Evolutionary conservation across 805 yeast species (phyloP), one percentile per base, ranked within the genome.

Genomic region (Saccharomyces kudriavzevii): DNA sequence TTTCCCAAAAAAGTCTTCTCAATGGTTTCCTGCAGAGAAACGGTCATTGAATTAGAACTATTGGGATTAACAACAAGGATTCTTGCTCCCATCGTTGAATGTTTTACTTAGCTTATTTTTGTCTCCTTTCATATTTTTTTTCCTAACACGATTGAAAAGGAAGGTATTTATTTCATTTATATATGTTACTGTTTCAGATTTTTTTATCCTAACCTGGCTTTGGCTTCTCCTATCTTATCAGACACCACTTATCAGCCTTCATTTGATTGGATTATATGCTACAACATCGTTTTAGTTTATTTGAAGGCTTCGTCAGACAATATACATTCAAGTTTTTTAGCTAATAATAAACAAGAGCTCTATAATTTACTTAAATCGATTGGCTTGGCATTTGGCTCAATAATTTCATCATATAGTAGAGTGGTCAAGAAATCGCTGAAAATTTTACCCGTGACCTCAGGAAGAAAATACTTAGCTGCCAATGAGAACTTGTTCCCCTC

Each of bases 401-500:
- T 68, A 43, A 70, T 63, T 54, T 87, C 87, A 61, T 86, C 90
- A 68, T 87, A 87, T 65, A 87, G 76, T 70, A 86, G 76, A 40
- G 85, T 83, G 48, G 95, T 87, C 63, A 87, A 80, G 71, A 87
- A 87, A 65, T 87, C 91, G 54, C 86, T 83, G 70, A 85, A 83
- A 64, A 81, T 81, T 63, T 80, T 82, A 58, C 85, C 91, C 56
- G 81, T 77, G 53, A 86, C 82, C 69, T 87, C 92, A 43, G 85
- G 87, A 68, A 78, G 79, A 67, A 87, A 82, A 67, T 84, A 83
- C 46, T 78, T 81, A 52, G 85, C 88, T 40, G 91, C 94, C 58
- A 78, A 74, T 55, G 74, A 76, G 69, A 79, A 86, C 71, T 85
- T 84, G 73, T 86, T 84, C 53, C 82, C 82, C 17, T 56, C 54